phyloP scores from a whole-genome alignment of 192 early-diverging fungal species.

The Backusella mclennaniae region DNA sequence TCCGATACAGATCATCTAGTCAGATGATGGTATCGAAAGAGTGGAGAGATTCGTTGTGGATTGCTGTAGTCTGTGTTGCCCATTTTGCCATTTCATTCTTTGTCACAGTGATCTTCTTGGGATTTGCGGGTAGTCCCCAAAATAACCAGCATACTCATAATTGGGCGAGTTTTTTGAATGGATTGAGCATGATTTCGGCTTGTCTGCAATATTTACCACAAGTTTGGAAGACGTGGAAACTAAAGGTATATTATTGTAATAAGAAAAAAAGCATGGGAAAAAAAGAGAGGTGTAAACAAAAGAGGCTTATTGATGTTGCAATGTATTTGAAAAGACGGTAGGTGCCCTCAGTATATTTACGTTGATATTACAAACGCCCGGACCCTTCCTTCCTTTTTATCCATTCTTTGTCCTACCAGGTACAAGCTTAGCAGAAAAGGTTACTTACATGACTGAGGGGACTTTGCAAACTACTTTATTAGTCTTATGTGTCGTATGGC shows the following conservation, averaged over 20 bases:
- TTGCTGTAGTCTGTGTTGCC: conserved; percentile 45
- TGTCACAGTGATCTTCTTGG: conserved; percentile 51
- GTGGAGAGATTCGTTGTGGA: conserved; percentile 55
- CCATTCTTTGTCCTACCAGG: conserved; percentile 76
- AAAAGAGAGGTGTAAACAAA: background rate
- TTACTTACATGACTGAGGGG: conserved; percentile 79
- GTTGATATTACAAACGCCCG: conserved; percentile 88
- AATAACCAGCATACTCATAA: conserved; percentile 49
- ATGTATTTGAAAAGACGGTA: conserved; percentile 49
- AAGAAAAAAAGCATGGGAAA: background rate
- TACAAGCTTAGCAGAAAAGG: conserved; percentile 92
- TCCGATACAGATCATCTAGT: conserved; percentile 24
- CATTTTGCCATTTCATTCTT: conserved; percentile 54
- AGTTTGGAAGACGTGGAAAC: conserved; percentile 75
- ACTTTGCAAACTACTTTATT: conserved; percentile 82
- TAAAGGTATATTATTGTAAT: conserved; percentile 48
- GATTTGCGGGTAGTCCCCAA: conserved; percentile 41
- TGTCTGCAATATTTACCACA: conserved; percentile 90
- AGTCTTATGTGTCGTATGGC: conserved; percentile 72
- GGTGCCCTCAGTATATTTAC: conserved; percentile 89
- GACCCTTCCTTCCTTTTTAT: conserved; percentile 76
- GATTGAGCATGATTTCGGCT: conserved; percentile 65
- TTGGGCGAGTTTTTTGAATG: conserved; percentile 70
- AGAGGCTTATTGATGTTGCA: background rate
- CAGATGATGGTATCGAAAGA: conserved; percentile 37